These are phyloP conservation scores for Catharanthus roseus DNA, from an alignment of 257 asterid genomes.

Conservation along the genomic window DNA sequence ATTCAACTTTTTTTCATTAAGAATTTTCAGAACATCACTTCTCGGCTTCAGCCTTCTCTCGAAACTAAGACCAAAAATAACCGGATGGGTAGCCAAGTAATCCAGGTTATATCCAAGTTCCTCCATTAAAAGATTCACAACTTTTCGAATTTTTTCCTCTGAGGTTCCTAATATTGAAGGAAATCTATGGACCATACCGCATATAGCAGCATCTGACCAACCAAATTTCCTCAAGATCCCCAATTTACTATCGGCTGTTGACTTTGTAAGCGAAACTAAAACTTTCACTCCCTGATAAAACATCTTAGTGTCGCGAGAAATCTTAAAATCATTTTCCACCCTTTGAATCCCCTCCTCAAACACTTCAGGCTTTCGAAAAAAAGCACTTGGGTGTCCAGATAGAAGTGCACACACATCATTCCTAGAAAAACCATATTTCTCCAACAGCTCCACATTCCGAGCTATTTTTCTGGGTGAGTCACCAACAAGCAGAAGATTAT, in stretches of 20 bases:
- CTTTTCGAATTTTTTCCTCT: background rate
- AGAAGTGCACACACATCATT: slow-evolving; percentile 4
- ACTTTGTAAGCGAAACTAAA: background rate
- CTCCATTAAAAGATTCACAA: slow-evolving; percentile 7
- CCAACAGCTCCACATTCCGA: slow-evolving; percentile 5
- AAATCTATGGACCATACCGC: background rate
- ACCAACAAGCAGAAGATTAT: slow-evolving; percentile 8
- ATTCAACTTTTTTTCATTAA: slow-evolving; percentile 16
- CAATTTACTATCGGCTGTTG: slow-evolving; percentile 14
- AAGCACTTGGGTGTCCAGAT: slow-evolving; percentile 1
- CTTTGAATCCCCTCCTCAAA: slow-evolving; percentile 9
- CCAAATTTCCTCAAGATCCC: slow-evolving; percentile 22
- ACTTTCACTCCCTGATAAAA: slow-evolving; percentile 15
- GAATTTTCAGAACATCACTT: slow-evolving; percentile 12
- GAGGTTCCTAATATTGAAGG: slow-evolving; percentile 12
- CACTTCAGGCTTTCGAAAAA: background rate
- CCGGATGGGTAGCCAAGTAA: slow-evolving; percentile 13
- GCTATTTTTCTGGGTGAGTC: background rate
- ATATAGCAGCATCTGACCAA: slow-evolving; percentile 20
- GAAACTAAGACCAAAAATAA: slow-evolving; percentile 13
- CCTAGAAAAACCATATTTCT: slow-evolving; percentile 11
- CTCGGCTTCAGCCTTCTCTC: slow-evolving; percentile 22
- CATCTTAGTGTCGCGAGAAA: slow-evolving; percentile 16
- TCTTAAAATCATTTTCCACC: slow-evolving; percentile 25
- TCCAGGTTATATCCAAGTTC: background rate